Evolutionary conservation across 371 early-diverging fungal species (phyloP), one percentile per base, ranked within the genome.

Genomic region (Lichtheimia corymbifera): DNA sequence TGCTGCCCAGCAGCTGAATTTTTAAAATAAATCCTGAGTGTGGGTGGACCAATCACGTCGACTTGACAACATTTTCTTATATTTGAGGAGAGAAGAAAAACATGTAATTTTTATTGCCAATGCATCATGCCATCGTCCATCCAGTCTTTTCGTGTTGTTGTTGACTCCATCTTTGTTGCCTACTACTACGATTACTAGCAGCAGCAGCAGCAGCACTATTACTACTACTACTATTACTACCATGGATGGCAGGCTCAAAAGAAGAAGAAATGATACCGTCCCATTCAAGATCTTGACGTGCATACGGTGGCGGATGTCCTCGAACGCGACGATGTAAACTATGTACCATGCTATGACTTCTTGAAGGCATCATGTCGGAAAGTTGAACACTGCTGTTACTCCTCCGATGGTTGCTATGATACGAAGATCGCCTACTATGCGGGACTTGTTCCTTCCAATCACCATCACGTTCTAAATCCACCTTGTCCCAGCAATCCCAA

Each of bases 211-310:
- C 7, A 28, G 6, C 7, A 28, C 11, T 35, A 35, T 9, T 35
- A 35, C 35, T 35, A 35, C 9, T 6, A 35, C 35, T 35, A 35
- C 11, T 35, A 28, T 0, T 28, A 4, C 0, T 28, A 28, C 28
- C 28, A 57, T 41, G 25, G 43, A 24, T 22, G 24, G 30, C 5
- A 14, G 17, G 44, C 5, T 13, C 20, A 13, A 52, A 50, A 7
- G 51, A 49, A 14, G 51, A 35, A 22, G 62, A 52, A 0, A 76
- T 66, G 11, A 35, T 35, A 27, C 80, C 80, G 49, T 80, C 80
- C 77, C 77, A 80, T 62, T 80, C 80, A n/a, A 80, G 30, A 64
- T 80, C 80, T 42, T 74, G 80, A 50, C 76, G 54, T 18, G 54
- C 59, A 44, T 72, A 67, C 3, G 57, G 53, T 13, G 59, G 59